Evolutionary conservation across 352 stramenopile species (phyloP).

Genomic region (Phytophthora kernoviae): DNA sequence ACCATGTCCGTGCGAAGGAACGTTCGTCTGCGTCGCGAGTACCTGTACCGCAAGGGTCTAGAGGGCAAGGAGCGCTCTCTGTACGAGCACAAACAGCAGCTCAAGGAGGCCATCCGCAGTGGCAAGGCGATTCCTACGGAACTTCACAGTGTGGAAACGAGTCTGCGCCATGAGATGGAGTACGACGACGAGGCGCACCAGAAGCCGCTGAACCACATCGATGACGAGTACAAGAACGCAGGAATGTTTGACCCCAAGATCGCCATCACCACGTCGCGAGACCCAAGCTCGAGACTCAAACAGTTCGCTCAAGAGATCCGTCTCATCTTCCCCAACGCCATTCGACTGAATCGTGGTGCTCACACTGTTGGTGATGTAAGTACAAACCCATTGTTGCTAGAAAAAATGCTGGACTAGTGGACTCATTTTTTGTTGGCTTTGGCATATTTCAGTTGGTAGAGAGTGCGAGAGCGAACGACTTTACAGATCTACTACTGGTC

Average conservation of each 20-base stretch:
- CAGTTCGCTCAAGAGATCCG: constrained; percentile 99
- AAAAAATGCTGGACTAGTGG: too few species aligned
- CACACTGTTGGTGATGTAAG: constrained; percentile 92
- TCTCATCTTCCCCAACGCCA: constrained; percentile 98
- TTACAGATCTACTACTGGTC: constrained; percentile 98
- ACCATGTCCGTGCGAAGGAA: constrained; percentile 93
- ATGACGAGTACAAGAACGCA: constrained; percentile 99
- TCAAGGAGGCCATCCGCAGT: constrained; percentile 93
- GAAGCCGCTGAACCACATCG: constrained; percentile 92
- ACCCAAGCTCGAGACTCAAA: constrained; percentile 97
- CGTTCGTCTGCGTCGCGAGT: constrained; percentile 98
- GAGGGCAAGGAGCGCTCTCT: constrained; percentile 94
- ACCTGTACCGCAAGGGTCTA: constrained; percentile 98
- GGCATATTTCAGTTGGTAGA: constrained; percentile 93
- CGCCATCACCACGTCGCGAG: constrained; percentile 97
- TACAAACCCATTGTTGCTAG: constrained; percentile 4
- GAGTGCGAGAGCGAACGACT: constrained; percentile 95
- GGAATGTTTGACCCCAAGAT: constrained; percentile 97
- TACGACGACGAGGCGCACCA: constrained; percentile 91
- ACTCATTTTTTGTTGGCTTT: constrained; percentile 9
- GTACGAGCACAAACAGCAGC: constrained; percentile 98
- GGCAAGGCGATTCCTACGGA: constrained; percentile 98
- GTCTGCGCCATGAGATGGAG: constrained; percentile 92
- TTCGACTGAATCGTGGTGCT: constrained; percentile 96
- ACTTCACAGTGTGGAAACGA: constrained; percentile 93